phyloP scores from a whole-genome alignment of 1,139 yeast species.

The Zygosaccharomyces sapae region DNA sequence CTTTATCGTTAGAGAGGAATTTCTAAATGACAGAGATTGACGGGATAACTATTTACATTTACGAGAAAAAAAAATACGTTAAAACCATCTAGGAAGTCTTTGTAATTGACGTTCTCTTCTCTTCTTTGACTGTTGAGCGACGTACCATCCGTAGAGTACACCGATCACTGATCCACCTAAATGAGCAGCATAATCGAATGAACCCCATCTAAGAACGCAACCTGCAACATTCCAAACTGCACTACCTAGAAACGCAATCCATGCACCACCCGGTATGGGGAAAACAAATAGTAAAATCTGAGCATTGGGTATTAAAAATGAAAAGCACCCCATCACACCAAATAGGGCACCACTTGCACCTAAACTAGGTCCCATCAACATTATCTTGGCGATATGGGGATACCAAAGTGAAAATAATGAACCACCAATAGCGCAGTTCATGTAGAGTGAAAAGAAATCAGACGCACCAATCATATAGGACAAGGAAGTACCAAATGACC shows the following conservation, averaged over 20 bases:
- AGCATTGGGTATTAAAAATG: slow-evolving; percentile 75
- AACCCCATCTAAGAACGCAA: slow-evolving; percentile 65
- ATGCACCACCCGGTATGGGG: slow-evolving; percentile 91
- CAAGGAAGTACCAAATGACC: slow-evolving; percentile 75
- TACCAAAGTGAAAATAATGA: slow-evolving; percentile 69
- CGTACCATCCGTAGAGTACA: slow-evolving; percentile 64
- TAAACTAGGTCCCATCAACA: slow-evolving; percentile 59
- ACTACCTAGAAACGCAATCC: slow-evolving; percentile 74
- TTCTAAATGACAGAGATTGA: slow-evolving; percentile 34
- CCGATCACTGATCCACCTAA: slow-evolving; percentile 84
- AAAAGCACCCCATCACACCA: slow-evolving; percentile 76
- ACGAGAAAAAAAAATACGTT: not conserved
- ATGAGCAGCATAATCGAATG: slow-evolving; percentile 89
- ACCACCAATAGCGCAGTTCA: slow-evolving; percentile 74
- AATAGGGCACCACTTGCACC: slow-evolving; percentile 95
- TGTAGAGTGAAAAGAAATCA: slow-evolving; percentile 63
- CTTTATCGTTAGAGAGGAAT: slow-evolving; percentile 41
- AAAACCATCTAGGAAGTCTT: slow-evolving; percentile 24
- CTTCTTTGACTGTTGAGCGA: slow-evolving; percentile 44
- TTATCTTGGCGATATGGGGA: slow-evolving; percentile 51
- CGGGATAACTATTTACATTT: too few relatives aligned
- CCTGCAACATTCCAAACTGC: slow-evolving; percentile 75
- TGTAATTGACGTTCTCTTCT: slow-evolving; percentile 38
- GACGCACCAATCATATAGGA: slow-evolving; percentile 65
- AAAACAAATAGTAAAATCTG: slow-evolving; percentile 72